Evolutionary conservation across 2,329 filamentous ascomycete genomes (phyloP), one percentile per base, ranked within the genome.

Genomic region (Apiospora rasikravindrae): DNA sequence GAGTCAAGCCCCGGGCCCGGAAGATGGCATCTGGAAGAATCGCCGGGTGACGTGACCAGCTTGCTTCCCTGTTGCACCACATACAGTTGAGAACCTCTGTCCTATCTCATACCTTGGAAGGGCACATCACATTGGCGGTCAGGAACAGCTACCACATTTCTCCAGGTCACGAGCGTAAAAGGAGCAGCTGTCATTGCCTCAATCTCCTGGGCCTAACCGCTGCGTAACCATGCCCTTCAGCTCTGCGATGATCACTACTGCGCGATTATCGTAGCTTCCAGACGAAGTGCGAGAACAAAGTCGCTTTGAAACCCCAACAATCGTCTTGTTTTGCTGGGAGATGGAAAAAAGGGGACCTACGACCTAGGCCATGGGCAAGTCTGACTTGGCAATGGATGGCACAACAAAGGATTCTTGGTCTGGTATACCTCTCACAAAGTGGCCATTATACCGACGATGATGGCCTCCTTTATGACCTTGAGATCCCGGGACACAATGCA

Each of bases 1-100:
- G 83, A 40, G 86, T 88, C 51, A 88, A 73, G 53, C 82, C 86
- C 51, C 86, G 85, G 67, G 88, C 85, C 11, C 79, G 78, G 78
- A 83, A 88, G 44, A 75, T 78, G 1, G 83, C 78, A 14, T 81
- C 75, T 67, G 75, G 75, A 40, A 84, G 80, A 88, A 86, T 10
- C 83, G 81, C 37, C 84, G 84, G 47, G 84, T 84, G n/a, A 89
- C 86, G 4, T 85, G 86, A n/a, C 86, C 85, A 72, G 87, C 87
- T 73, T 89, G 86, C 72, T 84, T 85, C 51, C 84, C 86, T 4
- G 61, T 71, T 7, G 61, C 61, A 22, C 70, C 61, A n/a, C 61
- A 29, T 14, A 71, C 37, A 8, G 47, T 61, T 13, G 57, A n/a
- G 2, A 68, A 19, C 26, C 68, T 71, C 19, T 40, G 57, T 14